Evolutionary conservation across 2,329 filamentous ascomycete genomes (phyloP), one percentile per base, ranked within the genome.

Genomic region (Clonostachys rhizophaga): DNA sequence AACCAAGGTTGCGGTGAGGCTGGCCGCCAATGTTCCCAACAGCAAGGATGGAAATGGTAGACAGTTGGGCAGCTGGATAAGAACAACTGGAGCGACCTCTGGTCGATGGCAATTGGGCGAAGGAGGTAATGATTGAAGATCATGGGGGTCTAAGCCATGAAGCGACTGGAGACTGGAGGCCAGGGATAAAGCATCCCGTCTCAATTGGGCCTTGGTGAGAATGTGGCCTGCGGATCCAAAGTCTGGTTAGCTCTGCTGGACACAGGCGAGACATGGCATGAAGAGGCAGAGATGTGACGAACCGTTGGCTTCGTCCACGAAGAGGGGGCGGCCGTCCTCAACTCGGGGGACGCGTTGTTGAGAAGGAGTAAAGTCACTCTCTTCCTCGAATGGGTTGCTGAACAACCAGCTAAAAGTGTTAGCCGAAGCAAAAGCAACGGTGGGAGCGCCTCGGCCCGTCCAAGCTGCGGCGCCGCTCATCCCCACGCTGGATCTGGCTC

Each of bases 41-140:
- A 67, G 33, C 8, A 65, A 45, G 1, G 67, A 59, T 1, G 61
- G 58, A 34, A 70, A 70, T n/a, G 63, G 58, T 2, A 71, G 56
- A 45, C 61, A 68, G 53, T 72, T 72, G 37, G 69, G 68, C 10
- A 71, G 58, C 49, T 71, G 69, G 49, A 72, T 57, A 30, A 71
- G 59, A 20, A 72, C 67, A 13, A 71, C 58, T 3, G 69, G 68
- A 0, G 68, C 64, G 44, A 71, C 55, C 48, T 71, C 62, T 5
- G 69, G 66, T 1, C 57, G 50, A 5, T 58, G 48, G 43, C 69
- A 71, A 12, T 67, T 63, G 9, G 68, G 54, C 3, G 69, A 71
- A 1, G 64, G 60, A 2, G 68, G 69, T 0, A 71, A 65, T 34
- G 56, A 56, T 39, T 59, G 53, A 10, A 64, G 45, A 6, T 63